Evolutionary conservation across 495 filamentous ascomycete species (phyloP).

Genomic region (Penicillium salamii): DNA sequence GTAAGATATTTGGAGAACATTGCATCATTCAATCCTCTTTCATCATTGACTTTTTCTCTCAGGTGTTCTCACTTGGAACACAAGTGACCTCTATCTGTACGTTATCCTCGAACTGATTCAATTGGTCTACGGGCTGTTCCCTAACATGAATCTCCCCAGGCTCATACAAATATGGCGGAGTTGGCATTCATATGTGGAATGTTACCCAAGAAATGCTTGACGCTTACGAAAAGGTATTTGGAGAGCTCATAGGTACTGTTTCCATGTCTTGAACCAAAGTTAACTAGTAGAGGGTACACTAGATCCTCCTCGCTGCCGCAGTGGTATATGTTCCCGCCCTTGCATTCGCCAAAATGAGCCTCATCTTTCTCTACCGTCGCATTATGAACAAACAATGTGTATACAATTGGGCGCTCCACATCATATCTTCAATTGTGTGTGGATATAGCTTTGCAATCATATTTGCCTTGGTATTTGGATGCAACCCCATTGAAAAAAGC

Average conservation of each 20-base stretch:
- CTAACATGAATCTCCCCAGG: too few relatives aligned
- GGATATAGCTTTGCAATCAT: slow-evolving; percentile 29
- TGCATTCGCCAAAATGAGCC: slow-evolving; percentile 29
- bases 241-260: too few relatives aligned
- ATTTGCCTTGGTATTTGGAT: slow-evolving; percentile 38
- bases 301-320: slow-evolving; percentile 23
- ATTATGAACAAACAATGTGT: slow-evolving; percentile 16
- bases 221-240: slow-evolving; percentile 12
- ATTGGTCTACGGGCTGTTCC: too few relatives aligned
- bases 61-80: slow-evolving; percentile 21
- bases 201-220: slow-evolving; percentile 9
- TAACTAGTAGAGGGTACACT: neutral
- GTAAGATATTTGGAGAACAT: slow-evolving; percentile 5
- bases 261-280: too few relatives aligned
- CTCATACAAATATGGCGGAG: slow-evolving; percentile 8
- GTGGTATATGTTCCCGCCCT: slow-evolving; percentile 34
- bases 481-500: slow-evolving; percentile 30
- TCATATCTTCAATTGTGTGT: slow-evolving; percentile 17
- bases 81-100: slow-evolving; percentile 23
- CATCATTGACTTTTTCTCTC: neutral
- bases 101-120: neutral
- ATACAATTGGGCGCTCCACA: slow-evolving; percentile 17
- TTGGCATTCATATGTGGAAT: slow-evolving; percentile 17
- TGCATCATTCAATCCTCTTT: neutral
- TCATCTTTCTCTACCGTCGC: slow-evolving; percentile 32